Evolutionary conservation across 2,329 filamentous ascomycete genomes (phyloP).

Genomic region (Dothidotthia symphoricarpi): DNA sequence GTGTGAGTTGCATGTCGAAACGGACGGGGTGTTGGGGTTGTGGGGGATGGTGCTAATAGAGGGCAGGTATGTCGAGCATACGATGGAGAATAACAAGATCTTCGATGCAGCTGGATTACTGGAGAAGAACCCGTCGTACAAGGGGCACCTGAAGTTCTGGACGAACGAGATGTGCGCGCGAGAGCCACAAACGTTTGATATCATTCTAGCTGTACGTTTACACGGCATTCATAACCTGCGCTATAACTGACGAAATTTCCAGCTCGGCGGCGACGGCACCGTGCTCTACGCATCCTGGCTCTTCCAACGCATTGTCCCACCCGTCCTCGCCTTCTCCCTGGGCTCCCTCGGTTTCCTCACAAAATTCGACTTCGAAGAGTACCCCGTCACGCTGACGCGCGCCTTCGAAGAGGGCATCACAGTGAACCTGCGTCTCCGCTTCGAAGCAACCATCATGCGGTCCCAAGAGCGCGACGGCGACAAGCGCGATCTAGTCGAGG

Average conservation of each 20-base stretch:
- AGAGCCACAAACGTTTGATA: conserved; percentile 86
- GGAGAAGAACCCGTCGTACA: conserved; percentile 56
- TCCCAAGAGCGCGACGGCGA: conserved; percentile 54
- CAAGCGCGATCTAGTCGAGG: conserved; percentile 65
- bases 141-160: conserved; percentile 75
- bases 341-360: conserved; percentile 94
- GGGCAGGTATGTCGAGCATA: conserved; percentile 67
- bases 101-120: conserved; percentile 74
- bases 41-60: conserved; percentile 2
- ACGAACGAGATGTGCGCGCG: conserved; percentile 72
- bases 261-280: conserved; percentile 90
- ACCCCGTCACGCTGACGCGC: conserved; percentile 64
- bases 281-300: conserved; percentile 96
- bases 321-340: conserved; percentile 85
- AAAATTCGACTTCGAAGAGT: conserved; percentile 87
- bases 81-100: conserved; percentile 64
- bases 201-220: conserved; percentile 69
- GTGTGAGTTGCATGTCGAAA: no score
- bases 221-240: background rate
- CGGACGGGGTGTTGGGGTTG: background rate
- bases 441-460: conserved; percentile 93
- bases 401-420: conserved; percentile 82
- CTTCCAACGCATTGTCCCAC: conserved; percentile 92
- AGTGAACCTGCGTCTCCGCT: conserved; percentile 80
- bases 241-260: background rate